These are phyloP conservation scores for Trichoderma cornu-damae DNA, from an alignment of 2,329 filamentous ascomycete species.

Conservation along the genomic window DNA sequence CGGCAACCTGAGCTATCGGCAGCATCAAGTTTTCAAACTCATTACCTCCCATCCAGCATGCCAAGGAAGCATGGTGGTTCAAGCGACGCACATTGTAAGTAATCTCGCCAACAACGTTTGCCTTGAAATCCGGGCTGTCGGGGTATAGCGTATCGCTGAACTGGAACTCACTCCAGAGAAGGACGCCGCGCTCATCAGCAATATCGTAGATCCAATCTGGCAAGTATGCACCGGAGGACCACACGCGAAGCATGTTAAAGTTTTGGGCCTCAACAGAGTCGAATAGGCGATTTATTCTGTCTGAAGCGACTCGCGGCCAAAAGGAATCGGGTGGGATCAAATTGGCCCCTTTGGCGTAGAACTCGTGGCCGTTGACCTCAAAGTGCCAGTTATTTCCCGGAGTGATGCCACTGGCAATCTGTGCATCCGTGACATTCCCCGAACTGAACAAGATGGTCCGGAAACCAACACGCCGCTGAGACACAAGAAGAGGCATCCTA, in stretches of 20 bases:
- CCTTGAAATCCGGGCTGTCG: slow-evolving; percentile 47
- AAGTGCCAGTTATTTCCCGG: slow-evolving; percentile 51
- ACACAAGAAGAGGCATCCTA: slow-evolving; percentile 27
- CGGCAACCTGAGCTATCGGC: slow-evolving; percentile 31
- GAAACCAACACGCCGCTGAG: slow-evolving; percentile 42
- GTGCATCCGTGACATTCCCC: slow-evolving; percentile 47
- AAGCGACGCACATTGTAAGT: slow-evolving; percentile 56
- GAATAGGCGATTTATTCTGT: slow-evolving; percentile 43
- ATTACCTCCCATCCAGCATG: slow-evolving; percentile 53
- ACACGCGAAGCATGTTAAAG: slow-evolving; percentile 61
- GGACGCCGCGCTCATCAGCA: slow-evolving; percentile 55
- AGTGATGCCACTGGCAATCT: slow-evolving; percentile 47
- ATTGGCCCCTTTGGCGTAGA: slow-evolving; percentile 44
- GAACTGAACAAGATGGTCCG: slow-evolving; percentile 57
- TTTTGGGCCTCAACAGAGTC: slow-evolving; percentile 49
- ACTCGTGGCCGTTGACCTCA: slow-evolving; percentile 58
- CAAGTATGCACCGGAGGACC: slow-evolving; percentile 55
- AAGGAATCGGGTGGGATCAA: slow-evolving; percentile 23
- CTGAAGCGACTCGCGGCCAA: slow-evolving; percentile 44
- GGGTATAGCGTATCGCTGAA: slow-evolving; percentile 59
- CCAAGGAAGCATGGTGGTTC: slow-evolving; percentile 55
- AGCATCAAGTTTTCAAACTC: slow-evolving; percentile 56
- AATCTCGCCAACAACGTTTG: slow-evolving; percentile 51
- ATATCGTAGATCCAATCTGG: slow-evolving; percentile 60
- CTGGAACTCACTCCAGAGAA: slow-evolving; percentile 60